Evolutionary conservation across 2,329 filamentous ascomycete species (phyloP), one percentile per base, ranked within the genome.

Genomic region (Aspergillus uvarum): DNA sequence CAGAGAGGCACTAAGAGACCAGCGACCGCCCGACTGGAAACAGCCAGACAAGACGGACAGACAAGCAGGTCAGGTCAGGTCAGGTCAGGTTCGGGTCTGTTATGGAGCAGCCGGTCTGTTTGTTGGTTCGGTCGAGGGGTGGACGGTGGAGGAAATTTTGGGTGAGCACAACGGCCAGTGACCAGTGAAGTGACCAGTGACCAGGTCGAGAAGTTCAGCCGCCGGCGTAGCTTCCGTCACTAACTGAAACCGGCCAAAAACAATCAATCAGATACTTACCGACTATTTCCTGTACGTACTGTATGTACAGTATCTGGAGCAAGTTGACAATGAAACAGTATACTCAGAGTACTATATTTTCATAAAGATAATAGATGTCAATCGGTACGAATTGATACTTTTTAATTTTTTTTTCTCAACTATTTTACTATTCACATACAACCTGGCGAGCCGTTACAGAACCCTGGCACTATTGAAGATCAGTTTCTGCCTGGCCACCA

Each of bases 181-280:
- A 11, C 32, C 32, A 35, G 24, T 26, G 6, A 26, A 26, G 26
- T 26, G 26, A 8, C 26, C 26, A 29, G 26, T 29, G 26, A 29
- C 26, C 26, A 69, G 71, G 67, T 69, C 67, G 67, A 68, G 70
- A 72, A 70, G 65, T 74, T 69, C 71, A 67, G 69, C 68, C 68
- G 68, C 65, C 69, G 66, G 74, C 73, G 74, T 76, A 75, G 74
- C 70, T 67, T 72, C 66, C 64, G 73, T 75, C 72, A 75, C 72
- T 71, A 68, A 64, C 51, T 42, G 54, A 63, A 59, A 60, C 52
- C 47, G 19, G 48, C 51, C 47, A 22, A 49, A 32, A 22, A 31
- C 31, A 56, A 53, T 51, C 32, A 35, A 5, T 50, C 8, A 26
- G 2, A 29, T 29, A 29, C 26, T 29, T 29, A 48, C 47, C 22